Evolutionary conservation across 345 rosid genomes (phyloP).

Genomic region (Firmiana major): DNA sequence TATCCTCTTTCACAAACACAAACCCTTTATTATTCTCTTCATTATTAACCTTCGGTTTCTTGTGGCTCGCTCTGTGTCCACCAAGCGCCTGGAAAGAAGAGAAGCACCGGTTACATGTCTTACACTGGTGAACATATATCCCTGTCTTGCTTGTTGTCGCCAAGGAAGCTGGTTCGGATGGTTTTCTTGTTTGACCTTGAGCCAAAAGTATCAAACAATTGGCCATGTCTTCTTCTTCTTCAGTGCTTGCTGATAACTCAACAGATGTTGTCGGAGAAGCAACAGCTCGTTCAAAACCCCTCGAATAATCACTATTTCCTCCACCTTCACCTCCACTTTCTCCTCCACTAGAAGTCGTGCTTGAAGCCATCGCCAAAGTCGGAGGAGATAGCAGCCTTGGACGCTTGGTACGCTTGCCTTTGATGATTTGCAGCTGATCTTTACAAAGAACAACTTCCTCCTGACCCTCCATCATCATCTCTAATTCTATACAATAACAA

Average conservation of each 20-base stretch:
- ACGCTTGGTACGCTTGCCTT: constrained; percentile 79
- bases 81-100: constrained; percentile 96
- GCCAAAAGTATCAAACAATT: constrained; percentile 64
- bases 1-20: neutral
- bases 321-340: constrained; percentile 24
- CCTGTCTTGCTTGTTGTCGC: constrained; percentile 18
- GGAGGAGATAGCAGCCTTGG: constrained; percentile 50
- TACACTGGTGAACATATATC: constrained; percentile 57
- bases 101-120: constrained; percentile 76
- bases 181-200: constrained; percentile 27
- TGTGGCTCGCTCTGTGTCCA: constrained; percentile 91
- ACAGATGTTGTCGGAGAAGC: constrained; percentile 23
- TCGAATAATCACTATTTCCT: constrained; percentile 18
- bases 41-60: constrained; percentile 49
- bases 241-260: constrained; percentile 12
- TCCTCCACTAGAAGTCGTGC: constrained; percentile 10
- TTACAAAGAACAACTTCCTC: constrained; percentile 23
- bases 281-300: neutral
- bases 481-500: neutral
- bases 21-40: constrained; percentile 31
- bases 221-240: constrained; percentile 66
- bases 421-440: constrained; percentile 32
- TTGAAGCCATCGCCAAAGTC: constrained; percentile 29
- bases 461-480: constrained; percentile 22
- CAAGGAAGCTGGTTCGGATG: constrained; percentile 5